Evolutionary conservation across 2,329 filamentous ascomycete species (phyloP), one percentile per base, ranked within the genome.

Genomic region (Microsporum audouinii): DNA sequence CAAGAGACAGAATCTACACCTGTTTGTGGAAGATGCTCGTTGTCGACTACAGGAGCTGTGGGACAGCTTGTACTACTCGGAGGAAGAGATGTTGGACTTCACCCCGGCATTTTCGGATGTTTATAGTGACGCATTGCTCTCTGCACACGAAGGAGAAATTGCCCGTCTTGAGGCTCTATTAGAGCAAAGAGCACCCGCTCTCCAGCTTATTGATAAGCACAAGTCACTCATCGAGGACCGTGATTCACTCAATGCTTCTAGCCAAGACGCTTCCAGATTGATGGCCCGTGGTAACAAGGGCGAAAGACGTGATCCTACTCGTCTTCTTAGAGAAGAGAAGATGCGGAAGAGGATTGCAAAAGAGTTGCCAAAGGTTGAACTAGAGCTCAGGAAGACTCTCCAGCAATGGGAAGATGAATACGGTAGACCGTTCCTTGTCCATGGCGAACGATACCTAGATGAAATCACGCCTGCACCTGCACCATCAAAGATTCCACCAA

Each of bases 81-180:
- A 99, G 71, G 94, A 99, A 69, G 94, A 99, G 76, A 97, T 97
- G 91, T 84, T 97, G 61, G 91, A 96, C 67, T 99, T 99, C 68
- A 94, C 91, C 0, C 94, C 95, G 0, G 94, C 91, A 47, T 97
- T 97, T 72, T 95, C 91, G 8, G 94, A 97, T 71, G 92, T 96
- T 23, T 96, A 95, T 76, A 96, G 91, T 68, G 94, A 99, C 72
- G 94, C 94, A 3, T 82, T 99, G 7, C 83, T 99, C 0, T 91
- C 95, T 66, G 91, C 94, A 0, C 95, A 99, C 69, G 94, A 99
- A 77, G 86, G 87, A 23, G 95, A 99, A 71, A 91, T 99, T 65
- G 78, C 80, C 5, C 84, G 91, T 27, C 80, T 99, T 0, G 89
- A 96, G 72, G 80, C 84, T 1, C 79, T 99, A 39, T 88, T 82